phyloP scores from a whole-genome alignment of 2,329 filamentous ascomycete genomes.

The Xylariaceae sp. region DNA sequence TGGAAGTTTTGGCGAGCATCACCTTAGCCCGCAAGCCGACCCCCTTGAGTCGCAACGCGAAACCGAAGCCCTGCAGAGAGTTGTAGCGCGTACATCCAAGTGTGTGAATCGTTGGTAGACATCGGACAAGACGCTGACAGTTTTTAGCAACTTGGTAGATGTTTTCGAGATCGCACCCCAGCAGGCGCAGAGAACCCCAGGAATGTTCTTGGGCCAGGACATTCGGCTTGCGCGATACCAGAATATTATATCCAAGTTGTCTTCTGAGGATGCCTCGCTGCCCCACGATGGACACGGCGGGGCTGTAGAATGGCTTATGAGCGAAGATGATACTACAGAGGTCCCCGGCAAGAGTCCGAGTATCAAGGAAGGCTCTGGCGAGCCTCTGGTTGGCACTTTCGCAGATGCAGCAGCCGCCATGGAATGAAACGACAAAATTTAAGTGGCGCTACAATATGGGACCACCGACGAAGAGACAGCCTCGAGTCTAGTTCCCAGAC shows the following conservation, averaged over 20 bases:
- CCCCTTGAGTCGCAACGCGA: slow-evolving; percentile 60
- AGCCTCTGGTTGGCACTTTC: slow-evolving; percentile 56
- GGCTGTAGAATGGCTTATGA: slow-evolving; percentile 48
- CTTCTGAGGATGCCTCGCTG: slow-evolving; percentile 36
- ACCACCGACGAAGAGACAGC: no score
- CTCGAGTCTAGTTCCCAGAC: no score
- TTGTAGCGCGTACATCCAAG: slow-evolving; percentile 62
- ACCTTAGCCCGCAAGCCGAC: slow-evolving; percentile 51
- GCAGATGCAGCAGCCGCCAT: slow-evolving; percentile 54
- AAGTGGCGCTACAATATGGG: no score
- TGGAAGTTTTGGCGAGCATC: slow-evolving; percentile 57
- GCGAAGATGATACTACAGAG: slow-evolving; percentile 46
- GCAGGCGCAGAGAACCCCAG: slow-evolving; percentile 30
- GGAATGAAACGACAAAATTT: slow-evolving; percentile 28
- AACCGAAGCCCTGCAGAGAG: slow-evolving; percentile 59
- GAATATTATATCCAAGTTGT: slow-evolving; percentile 57
- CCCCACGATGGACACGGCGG: slow-evolving; percentile 36
- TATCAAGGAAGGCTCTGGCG: slow-evolving; percentile 35
- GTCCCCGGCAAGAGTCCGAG: slow-evolving; percentile 35
- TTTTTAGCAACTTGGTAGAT: slow-evolving; percentile 59
- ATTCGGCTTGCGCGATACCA: slow-evolving; percentile 55
- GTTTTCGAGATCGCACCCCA: slow-evolving; percentile 62
- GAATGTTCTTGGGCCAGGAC: slow-evolving; percentile 45
- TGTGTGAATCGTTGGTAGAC: slow-evolving; percentile 30
- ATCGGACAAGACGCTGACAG: slow-evolving; percentile 14